Evolutionary conservation across 768 basidiomycete genomes (phyloP).

Genomic region (Trametes cubensis): DNA sequence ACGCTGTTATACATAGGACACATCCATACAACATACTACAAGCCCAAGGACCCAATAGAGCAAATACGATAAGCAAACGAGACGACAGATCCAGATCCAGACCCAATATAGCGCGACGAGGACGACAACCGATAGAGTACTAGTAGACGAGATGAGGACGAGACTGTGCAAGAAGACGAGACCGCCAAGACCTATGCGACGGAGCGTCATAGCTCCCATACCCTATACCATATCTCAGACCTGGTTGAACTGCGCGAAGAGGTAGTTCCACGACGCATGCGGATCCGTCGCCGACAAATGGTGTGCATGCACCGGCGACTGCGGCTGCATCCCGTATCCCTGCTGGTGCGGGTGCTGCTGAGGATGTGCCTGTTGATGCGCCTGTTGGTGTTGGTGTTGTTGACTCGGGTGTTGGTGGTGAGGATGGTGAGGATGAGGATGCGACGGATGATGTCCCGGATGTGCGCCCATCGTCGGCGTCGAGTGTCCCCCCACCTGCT

Average conservation of each 20-base stretch:
- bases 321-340: constrained; percentile 2
- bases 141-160: no score
- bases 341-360: not conserved
- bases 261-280: constrained; percentile 31
- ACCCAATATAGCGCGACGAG: no score
- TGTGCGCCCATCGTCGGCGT: not conserved
- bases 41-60: no score
- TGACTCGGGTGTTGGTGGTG: not conserved
- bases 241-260: constrained; percentile 32
- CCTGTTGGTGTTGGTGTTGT: not conserved
- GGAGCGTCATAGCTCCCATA: not conserved
- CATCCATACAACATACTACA: no score
- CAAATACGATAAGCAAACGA: no score
- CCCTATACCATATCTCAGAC: not conserved
- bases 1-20: no score
- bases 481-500: not conserved
- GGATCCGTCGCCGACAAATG: constrained; percentile 25
- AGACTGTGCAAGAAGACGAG: no score
- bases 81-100: no score
- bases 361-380: not conserved
- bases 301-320: constrained; percentile 20
- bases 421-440: not conserved
- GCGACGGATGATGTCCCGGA: not conserved
- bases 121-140: no score
- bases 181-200: no score